These are phyloP conservation scores for Cadophora sp. DNA, from an alignment of 2,329 filamentous ascomycete species.

Conservation along the genomic window DNA sequence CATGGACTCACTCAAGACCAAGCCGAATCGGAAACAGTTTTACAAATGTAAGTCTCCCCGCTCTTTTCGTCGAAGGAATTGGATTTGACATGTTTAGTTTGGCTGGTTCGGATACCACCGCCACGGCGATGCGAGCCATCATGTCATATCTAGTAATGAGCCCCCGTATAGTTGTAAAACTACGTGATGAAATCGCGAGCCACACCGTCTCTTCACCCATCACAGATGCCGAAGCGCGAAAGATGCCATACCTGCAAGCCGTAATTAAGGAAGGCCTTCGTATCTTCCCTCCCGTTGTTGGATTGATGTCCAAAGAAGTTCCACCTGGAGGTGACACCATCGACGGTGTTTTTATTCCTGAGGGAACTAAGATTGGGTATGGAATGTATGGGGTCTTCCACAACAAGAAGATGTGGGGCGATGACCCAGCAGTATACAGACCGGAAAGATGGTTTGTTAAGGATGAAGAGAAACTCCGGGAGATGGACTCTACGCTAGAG, in stretches of 20 bases:
- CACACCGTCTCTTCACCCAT: constrained; percentile 13
- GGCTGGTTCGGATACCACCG: constrained; percentile 65
- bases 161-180: constrained; percentile 27
- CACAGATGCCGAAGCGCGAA: constrained; percentile 25
- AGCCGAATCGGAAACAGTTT: constrained; percentile 29
- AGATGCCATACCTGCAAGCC: constrained; percentile 56
- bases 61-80: background rate
- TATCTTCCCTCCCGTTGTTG: constrained; percentile 52
- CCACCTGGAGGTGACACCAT: constrained; percentile 31
- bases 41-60: constrained; percentile 32
- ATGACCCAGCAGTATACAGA: constrained; percentile 50
- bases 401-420: constrained; percentile 46
- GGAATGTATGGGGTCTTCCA: constrained; percentile 48
- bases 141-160: constrained; percentile 33
- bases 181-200: constrained; percentile 31
- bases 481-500: constrained; percentile 51
- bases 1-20: constrained; percentile 36
- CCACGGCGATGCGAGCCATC: constrained; percentile 54
- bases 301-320: constrained; percentile 35
- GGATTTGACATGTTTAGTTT: constrained; percentile 40
- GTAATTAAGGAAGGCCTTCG: constrained; percentile 57
- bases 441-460: constrained; percentile 58
- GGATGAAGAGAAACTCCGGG: constrained; percentile 25
- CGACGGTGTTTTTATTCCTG: constrained; percentile 31
- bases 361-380: constrained; percentile 33